phyloP scores from a whole-genome alignment of 306 rosid species.

The Malus domestica region DNA sequence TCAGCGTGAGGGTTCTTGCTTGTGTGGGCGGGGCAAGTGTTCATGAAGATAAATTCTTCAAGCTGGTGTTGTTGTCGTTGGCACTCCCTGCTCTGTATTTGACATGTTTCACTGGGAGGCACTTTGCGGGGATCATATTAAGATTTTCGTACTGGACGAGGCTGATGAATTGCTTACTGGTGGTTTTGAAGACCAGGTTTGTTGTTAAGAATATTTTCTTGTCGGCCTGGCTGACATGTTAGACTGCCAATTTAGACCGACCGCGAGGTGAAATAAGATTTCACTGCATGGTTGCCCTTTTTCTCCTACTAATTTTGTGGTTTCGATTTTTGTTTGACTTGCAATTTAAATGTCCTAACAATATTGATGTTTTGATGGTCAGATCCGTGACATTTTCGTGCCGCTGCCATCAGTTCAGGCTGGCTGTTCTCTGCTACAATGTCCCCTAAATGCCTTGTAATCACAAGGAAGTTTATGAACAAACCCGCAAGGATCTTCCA shows the following conservation, averaged over 20 bases:
- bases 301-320: not conserved
- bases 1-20: slow-evolving; percentile 93
- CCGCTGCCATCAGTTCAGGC: slow-evolving; percentile 79
- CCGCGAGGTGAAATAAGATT: not conserved
- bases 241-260: too few species aligned
- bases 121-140: slow-evolving; percentile 70
- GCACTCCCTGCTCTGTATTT: slow-evolving; percentile 91
- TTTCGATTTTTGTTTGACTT: too few species aligned
- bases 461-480: slow-evolving; percentile 92
- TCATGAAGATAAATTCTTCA: slow-evolving; percentile 92
- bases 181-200: slow-evolving; percentile 92
- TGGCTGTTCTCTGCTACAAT: slow-evolving; percentile 91
- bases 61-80: slow-evolving; percentile 92
- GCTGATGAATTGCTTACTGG: slow-evolving; percentile 98
- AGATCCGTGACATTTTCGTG: slow-evolving; percentile 94
- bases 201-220: not conserved
- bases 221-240: too few species aligned
- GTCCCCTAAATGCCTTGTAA: slow-evolving; percentile 97
- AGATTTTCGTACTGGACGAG: slow-evolving; percentile 88
- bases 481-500: slow-evolving; percentile 86
- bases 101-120: slow-evolving; percentile 93
- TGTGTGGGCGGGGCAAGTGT: slow-evolving; percentile 94
- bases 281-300: not conserved
- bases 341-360: not conserved
- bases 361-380: slow-evolving; percentile 17